These are phyloP conservation scores for Zopfia rhizophila DNA, from an alignment of 2,329 filamentous ascomycete genomes.

Conservation along the genomic window DNA sequence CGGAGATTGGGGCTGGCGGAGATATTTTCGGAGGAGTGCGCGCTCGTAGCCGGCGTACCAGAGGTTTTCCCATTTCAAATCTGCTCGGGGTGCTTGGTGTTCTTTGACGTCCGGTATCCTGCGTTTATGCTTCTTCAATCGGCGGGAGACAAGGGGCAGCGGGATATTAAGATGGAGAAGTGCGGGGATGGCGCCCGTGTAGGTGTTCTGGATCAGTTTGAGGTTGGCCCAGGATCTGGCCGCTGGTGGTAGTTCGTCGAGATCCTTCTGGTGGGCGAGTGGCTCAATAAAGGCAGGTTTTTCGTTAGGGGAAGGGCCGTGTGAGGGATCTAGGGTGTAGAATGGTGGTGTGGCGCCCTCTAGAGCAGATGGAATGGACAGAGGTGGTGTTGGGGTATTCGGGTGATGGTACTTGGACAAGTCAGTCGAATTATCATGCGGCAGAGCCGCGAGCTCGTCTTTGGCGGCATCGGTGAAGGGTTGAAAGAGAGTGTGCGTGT, in stretches of 20 bases:
- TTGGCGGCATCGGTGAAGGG: conserved; percentile 36
- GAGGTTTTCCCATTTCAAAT: conserved; percentile 56
- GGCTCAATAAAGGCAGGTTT: conserved; percentile 43
- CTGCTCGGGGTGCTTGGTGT: conserved; percentile 20
- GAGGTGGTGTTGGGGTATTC: conserved; percentile 40
- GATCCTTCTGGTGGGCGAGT: conserved; percentile 34
- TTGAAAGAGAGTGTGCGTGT: conserved; percentile 61
- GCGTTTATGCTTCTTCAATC: not conserved
- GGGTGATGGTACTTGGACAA: conserved; percentile 47
- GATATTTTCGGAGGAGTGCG: conserved; percentile 61
- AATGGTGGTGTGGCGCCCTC: conserved; percentile 39
- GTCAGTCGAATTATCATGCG: conserved; percentile 47
- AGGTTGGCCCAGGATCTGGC: conserved; percentile 56
- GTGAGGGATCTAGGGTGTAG: conserved; percentile 38
- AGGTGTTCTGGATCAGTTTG: conserved; percentile 60
- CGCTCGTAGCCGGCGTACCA: conserved; percentile 62
- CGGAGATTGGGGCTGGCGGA: conserved; percentile 56
- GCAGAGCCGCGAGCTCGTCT: conserved; percentile 39
- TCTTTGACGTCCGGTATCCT: conserved; percentile 42
- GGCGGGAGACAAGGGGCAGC: not conserved
- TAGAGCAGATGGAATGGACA: conserved; percentile 53
- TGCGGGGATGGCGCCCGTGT: conserved; percentile 59
- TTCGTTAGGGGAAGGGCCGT: conserved; percentile 41
- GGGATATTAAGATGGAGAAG: conserved; percentile 51
- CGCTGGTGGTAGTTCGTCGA: conserved; percentile 57